Percentiles rank a stretch among this genome's conserved stretches.
Evolutionary conservation across 148 eudicot species (phyloP).

Genomic region (Nepenthes mirabilis): DNA sequence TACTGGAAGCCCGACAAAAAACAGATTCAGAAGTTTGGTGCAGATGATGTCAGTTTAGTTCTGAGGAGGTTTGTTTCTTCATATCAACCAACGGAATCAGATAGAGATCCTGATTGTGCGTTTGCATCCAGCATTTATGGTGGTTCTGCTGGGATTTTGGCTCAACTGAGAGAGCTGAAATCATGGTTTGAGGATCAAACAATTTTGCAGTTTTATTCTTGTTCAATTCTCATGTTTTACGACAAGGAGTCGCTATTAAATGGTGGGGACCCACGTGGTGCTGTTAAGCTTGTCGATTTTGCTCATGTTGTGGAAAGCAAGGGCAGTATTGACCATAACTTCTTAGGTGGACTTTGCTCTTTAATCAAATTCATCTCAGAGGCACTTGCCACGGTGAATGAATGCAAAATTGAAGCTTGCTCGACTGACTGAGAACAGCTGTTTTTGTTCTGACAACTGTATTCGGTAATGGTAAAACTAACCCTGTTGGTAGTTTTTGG

Average conservation of each 20-base stretch:
- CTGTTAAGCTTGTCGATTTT: slow-evolving; percentile 81
- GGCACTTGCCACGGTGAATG: slow-evolving; percentile 12
- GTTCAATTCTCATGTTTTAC: slow-evolving; percentile 53
- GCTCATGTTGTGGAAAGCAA: slow-evolving; percentile 71
- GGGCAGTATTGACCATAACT: slow-evolving; percentile 85
- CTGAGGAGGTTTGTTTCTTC: slow-evolving; percentile 67
- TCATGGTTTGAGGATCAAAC: slow-evolving; percentile 97
- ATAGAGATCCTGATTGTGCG: slow-evolving; percentile 30
- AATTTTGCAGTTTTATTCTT: slow-evolving; percentile 49
- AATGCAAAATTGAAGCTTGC: slow-evolving; percentile 1
- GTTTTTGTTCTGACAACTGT: neutral
- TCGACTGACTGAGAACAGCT: slow-evolving; percentile 5
- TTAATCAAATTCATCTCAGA: slow-evolving; percentile 75
- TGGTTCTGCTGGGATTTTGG: slow-evolving; percentile 61
- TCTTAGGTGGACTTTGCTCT: slow-evolving; percentile 88
- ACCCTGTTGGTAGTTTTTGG: too few species aligned
- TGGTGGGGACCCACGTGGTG: slow-evolving; percentile 27
- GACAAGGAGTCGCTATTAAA: slow-evolving; percentile 36
- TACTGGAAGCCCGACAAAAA: slow-evolving; percentile 60
- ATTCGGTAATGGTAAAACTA: too few species aligned
- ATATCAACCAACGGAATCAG: slow-evolving; percentile 20
- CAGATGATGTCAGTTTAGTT: slow-evolving; percentile 44
- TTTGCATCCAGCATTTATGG: slow-evolving; percentile 57
- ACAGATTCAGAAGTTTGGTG: slow-evolving; percentile 15
- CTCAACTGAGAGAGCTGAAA: slow-evolving; percentile 67